Base-by-base conservation (phyloP, 352 stramenopile genomes). In the Pythium dissimile region DNA sequence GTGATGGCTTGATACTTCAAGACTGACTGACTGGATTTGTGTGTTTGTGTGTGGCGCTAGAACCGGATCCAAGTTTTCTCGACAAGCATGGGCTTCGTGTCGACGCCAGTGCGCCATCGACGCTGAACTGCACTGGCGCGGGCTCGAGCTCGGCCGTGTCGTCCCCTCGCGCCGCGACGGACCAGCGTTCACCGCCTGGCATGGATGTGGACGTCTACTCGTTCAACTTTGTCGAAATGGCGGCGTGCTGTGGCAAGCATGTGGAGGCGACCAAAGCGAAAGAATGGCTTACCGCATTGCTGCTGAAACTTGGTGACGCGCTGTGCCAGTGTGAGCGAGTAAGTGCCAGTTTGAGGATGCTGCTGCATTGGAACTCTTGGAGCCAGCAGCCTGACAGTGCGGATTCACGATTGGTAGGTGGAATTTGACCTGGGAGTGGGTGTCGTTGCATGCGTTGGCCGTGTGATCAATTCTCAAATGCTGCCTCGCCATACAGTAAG, bases 221-320 rank as follows among this genome's bases (percentile, higher is more conserved):
- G 2, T 88, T 89, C 50, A 88, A 61, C 59, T 90, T 67, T 31
- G 38, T 88, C 37, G 80, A 90, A 62, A 90, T 90, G 80, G 77
- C 78, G 23, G 43, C 78, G 3, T 90, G 78, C 37, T 90, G 78
- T 42, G 72, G 74, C 15, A 67, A 54, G 8, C 49, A 69, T 27
- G 54, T 86, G 2, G 75, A 88, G 32, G 59, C 66, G 10, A 44
- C 48, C 20, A 79, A 68, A 30, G 80, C 83, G 9, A 80, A 90
- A 42, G 77, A 80, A 23, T 88, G 77, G 77, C 66, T 93, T 9
- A 51, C 75, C 21, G 67, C 66, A 0, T 54, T 88, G 3, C 41
- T 87, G 1, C 69, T 84, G 26, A 87, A 79, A 37, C 47, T 93
- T 16, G 83, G 79, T 3, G 67, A 83, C 15, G 64, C 69, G 2